Conservation (phyloP, 345 rosid genomes). For the Sapria himalayana region DNA sequence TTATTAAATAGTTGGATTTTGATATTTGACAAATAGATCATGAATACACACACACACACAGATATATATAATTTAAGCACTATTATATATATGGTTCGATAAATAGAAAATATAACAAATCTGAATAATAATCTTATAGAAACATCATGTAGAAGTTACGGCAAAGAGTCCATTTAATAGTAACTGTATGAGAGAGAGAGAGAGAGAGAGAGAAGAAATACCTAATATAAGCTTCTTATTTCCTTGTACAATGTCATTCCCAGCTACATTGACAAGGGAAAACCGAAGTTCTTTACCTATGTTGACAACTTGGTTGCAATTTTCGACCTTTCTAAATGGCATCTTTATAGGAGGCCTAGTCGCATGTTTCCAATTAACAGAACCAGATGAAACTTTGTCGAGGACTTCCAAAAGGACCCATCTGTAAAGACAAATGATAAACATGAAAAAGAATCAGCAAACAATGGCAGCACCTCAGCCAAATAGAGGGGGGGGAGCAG, state of each 20-base stretch:
- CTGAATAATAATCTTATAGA: no score
- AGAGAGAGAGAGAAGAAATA: slow-evolving; percentile 9
- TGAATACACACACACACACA: no score
- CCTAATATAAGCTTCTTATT: slow-evolving; percentile 73
- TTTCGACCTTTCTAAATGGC: slow-evolving; percentile 83
- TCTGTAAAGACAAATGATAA: slow-evolving; percentile 21
- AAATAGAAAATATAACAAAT: no score
- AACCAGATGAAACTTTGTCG: slow-evolving; percentile 47
- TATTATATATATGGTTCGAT: no score
- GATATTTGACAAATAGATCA: no score
- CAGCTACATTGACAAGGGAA: slow-evolving; percentile 95
- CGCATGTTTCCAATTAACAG: slow-evolving; percentile 70
- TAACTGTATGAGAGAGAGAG: not conserved
- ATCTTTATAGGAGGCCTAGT: slow-evolving; percentile 79
- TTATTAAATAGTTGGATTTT: no score
- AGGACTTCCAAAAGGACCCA: slow-evolving; percentile 87
- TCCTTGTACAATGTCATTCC: slow-evolving; percentile 85
- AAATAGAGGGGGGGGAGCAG: slow-evolving; percentile 2
- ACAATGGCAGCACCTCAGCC: not conserved
- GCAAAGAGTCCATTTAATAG: no score
- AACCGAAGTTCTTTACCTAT: slow-evolving; percentile 57
- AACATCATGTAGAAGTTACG: no score
- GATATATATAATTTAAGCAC: no score
- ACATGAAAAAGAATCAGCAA: slow-evolving; percentile 6
- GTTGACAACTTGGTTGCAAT: slow-evolving; percentile 61